Evolutionary conservation across 352 stramenopile genomes (phyloP).

Genomic region (Albugo candida): DNA sequence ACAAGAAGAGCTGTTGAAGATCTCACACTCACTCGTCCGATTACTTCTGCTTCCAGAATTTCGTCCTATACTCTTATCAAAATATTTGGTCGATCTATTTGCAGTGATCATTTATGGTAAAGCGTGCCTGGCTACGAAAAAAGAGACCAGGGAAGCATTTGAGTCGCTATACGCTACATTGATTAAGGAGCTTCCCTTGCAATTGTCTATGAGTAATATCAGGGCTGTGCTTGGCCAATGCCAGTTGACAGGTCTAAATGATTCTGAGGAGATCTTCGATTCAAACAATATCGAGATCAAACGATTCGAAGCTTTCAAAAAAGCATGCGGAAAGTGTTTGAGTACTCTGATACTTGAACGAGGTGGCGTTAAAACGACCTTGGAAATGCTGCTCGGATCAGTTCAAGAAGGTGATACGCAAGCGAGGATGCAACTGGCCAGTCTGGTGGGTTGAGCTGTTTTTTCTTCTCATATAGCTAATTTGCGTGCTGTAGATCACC

Average conservation of each 20-base stretch:
- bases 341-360: slow-evolving; percentile 41
- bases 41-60: slow-evolving; percentile 51
- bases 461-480: background rate
- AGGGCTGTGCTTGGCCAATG: slow-evolving; percentile 36
- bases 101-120: slow-evolving; percentile 40
- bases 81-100: slow-evolving; percentile 60
- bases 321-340: slow-evolving; percentile 32
- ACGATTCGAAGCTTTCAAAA: slow-evolving; percentile 28
- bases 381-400: slow-evolving; percentile 55
- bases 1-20: slow-evolving; percentile 14
- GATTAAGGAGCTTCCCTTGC: slow-evolving; percentile 30
- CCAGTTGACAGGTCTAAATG: background rate
- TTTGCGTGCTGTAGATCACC: slow-evolving; percentile 21
- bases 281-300: slow-evolving; percentile 2
- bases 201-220: slow-evolving; percentile 55
- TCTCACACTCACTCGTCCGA: slow-evolving; percentile 29
- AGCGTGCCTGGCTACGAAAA: slow-evolving; percentile 2
- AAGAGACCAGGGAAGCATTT: slow-evolving; percentile 15
- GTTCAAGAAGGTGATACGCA: slow-evolving; percentile 76
- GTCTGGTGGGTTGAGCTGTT: slow-evolving; percentile 14
- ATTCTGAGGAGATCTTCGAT: no score
- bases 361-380: slow-evolving; percentile 53
- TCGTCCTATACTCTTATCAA: slow-evolving; percentile 54
- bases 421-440: slow-evolving; percentile 61
- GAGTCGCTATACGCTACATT: slow-evolving; percentile 18